A percentile compares a stretch with the other conserved stretches of the same genome.
phyloP scores from a whole-genome alignment of 495 filamentous ascomycete species.

The Paragyromitra xinjiangensis region DNA sequence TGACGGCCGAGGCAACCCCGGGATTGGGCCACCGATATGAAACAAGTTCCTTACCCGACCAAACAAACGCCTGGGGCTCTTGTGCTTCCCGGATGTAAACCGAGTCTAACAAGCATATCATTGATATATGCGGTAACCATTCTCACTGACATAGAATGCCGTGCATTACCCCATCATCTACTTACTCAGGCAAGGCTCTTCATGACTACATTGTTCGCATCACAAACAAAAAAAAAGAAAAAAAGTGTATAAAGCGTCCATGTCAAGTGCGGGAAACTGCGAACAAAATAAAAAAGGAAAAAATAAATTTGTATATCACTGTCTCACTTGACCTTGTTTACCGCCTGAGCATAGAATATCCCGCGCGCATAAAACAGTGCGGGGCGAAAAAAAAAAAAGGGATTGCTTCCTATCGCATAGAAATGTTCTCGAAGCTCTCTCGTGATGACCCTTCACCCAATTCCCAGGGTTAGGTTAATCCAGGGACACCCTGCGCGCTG shows the following conservation, averaged over 20 bases:
- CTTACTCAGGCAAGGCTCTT: conserved; percentile 7
- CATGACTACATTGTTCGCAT: conserved; percentile 27
- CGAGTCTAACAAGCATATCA: conserved; percentile 27
- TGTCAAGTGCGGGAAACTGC: conserved; percentile 22
- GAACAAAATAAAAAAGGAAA: neutral
- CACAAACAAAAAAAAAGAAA: conserved; percentile 29
- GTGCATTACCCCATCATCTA: conserved; percentile 15
- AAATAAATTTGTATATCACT: conserved; percentile 2
- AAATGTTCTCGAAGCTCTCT: conserved; percentile 45
- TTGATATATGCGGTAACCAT: conserved; percentile 10
- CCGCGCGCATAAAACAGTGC: conserved; percentile 29
- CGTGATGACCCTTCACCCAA: conserved; percentile 16
- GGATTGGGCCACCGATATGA: conserved; percentile 12
- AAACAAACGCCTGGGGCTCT: conserved; percentile 17
- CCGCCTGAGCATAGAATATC: conserved; percentile 36
- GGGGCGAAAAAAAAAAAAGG: neutral
- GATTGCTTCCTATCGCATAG: conserved; percentile 26
- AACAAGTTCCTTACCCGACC: conserved; percentile 24
- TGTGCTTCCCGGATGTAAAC: conserved; percentile 26
- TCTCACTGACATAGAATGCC: neutral
- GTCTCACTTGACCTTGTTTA: conserved; percentile 39
- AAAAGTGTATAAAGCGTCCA: conserved; percentile 31
- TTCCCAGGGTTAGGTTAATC: conserved; percentile 40
- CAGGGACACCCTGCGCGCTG: conserved; percentile 7
- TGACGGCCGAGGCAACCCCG: neutral